These are phyloP conservation scores for Microthlaspi erraticum DNA, from an alignment of 345 rosid genomes.

Conservation along the genomic window DNA sequence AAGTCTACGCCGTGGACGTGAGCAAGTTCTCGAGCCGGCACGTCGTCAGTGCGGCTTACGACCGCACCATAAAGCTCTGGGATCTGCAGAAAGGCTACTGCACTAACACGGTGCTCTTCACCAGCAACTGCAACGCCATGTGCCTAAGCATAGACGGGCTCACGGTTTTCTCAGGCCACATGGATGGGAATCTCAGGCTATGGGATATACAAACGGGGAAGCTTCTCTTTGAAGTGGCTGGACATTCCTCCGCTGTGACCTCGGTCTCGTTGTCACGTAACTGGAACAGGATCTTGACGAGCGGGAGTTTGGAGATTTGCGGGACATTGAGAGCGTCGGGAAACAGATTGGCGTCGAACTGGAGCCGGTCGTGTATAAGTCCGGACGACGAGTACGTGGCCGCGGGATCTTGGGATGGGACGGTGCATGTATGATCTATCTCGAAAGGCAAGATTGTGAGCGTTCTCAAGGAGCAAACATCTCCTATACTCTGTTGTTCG, in stretches of 20 bases:
- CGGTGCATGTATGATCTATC: conserved; percentile 81
- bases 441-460: conserved; percentile 72
- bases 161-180: conserved; percentile 93
- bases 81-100: conserved; percentile 97
- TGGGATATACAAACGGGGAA: conserved; percentile 95
- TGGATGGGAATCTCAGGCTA: conserved; percentile 91
- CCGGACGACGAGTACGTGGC: conserved; percentile 85
- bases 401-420: conserved; percentile 92
- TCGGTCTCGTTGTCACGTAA: conserved; percentile 72
- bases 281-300: conserved; percentile 74
- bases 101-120: conserved; percentile 83
- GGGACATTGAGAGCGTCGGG: conserved; percentile 77
- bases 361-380: conserved; percentile 96
- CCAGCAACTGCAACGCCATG: conserved; percentile 88
- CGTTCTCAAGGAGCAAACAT: conserved; percentile 76
- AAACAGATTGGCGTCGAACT: conserved; percentile 85
- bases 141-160: conserved; percentile 86
- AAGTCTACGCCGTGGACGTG: conserved; percentile 94
- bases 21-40: conserved; percentile 87
- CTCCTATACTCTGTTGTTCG: conserved; percentile 84
- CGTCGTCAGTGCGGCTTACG: conserved; percentile 91
- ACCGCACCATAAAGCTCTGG: conserved; percentile 96
- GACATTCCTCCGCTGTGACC: conserved; percentile 83
- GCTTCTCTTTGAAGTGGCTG: conserved; percentile 84
- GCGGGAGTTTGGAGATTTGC: conserved; percentile 91